phyloP scores from a whole-genome alignment of 2,329 filamentous ascomycete genomes.

The Lachnellula subtilissima region DNA sequence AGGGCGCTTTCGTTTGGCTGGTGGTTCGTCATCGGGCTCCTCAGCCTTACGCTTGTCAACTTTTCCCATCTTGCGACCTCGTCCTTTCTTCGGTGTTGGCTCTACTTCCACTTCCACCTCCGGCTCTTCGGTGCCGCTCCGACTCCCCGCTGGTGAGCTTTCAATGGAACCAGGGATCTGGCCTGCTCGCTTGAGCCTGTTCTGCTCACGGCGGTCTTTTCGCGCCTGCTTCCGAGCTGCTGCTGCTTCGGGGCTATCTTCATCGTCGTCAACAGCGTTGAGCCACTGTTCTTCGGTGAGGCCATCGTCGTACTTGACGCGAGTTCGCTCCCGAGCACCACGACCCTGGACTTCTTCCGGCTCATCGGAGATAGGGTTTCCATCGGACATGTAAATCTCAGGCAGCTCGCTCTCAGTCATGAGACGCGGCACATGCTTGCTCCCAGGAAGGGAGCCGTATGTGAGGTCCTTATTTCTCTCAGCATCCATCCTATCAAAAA shows the following conservation, averaged over 20 bases:
- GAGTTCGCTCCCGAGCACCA: conserved; percentile 89
- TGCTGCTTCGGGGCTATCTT: conserved; percentile 88
- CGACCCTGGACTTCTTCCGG: conserved; percentile 75
- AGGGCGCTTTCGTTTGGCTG: conserved; percentile 72
- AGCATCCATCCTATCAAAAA: conserved; percentile 81
- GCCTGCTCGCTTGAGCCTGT: conserved; percentile 59
- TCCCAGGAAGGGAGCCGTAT: conserved; percentile 65
- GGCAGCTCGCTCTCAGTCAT: conserved; percentile 85
- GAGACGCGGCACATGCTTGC: conserved; percentile 68
- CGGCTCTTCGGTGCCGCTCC: conserved; percentile 77
- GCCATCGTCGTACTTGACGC: conserved; percentile 93
- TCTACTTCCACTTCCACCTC: conserved; percentile 39
- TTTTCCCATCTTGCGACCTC: conserved; percentile 70
- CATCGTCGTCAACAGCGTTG: conserved; percentile 94
- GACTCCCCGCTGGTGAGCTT: conserved; percentile 71
- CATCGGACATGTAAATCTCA: conserved; percentile 88
- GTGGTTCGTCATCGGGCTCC: conserved; percentile 65
- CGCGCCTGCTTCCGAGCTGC: conserved; percentile 84
- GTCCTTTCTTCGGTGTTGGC: conserved; percentile 70
- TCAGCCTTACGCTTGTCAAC: conserved; percentile 83
- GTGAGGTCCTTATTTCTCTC: conserved; percentile 60
- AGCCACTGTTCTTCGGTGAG: conserved; percentile 99
- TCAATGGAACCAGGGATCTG: conserved; percentile 39
- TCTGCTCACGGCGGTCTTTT: conserved; percentile 72
- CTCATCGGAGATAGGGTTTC: conserved; percentile 74